Conservation (phyloP, 1,284 basidiomycete species). For the Malassezia dermatis region DNA sequence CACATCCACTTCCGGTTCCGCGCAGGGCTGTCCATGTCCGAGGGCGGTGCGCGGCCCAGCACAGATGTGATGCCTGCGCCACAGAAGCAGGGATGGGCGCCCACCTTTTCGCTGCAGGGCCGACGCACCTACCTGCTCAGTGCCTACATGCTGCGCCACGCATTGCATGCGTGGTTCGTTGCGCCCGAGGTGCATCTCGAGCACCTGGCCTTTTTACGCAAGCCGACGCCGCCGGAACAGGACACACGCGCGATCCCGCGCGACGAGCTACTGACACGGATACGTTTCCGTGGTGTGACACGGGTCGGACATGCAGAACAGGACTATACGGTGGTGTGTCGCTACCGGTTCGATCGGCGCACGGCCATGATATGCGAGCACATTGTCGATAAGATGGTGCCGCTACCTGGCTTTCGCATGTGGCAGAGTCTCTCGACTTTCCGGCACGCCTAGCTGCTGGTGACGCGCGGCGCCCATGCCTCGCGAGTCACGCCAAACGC, state of each 20-base stretch:
- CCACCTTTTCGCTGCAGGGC: conserved; percentile 10
- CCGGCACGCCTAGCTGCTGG: not conserved
- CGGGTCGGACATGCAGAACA: conserved; percentile 29
- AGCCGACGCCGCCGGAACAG: not conserved
- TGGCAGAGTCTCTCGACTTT: conserved; percentile 21
- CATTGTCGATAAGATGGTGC: conserved; percentile 41
- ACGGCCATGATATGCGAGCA: conserved; percentile 37
- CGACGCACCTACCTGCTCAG: conserved; percentile 9
- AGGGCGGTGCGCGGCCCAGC: not conserved
- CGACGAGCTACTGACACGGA: conserved; percentile 29
- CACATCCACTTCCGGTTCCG: conserved; percentile 12
- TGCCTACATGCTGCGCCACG: conserved; percentile 4
- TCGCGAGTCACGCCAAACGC: conserved; percentile 11
- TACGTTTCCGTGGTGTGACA: conserved; percentile 34
- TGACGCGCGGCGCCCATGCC: not conserved
- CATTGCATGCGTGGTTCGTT: conserved; percentile 3
- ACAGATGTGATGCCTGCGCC: not conserved
- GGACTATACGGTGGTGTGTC: conserved; percentile 39
- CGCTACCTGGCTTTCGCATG: conserved; percentile 33
- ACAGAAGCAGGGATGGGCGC: not conserved
- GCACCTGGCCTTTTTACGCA: conserved; percentile 2
- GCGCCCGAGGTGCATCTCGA: conserved; percentile 1
- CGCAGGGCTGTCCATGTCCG: not conserved
- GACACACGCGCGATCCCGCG: not conserved
- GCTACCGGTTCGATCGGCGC: conserved; percentile 34